Evolutionary conservation across 495 filamentous ascomycete species (phyloP).

Genomic region (Paragyromitra xinjiangensis): DNA sequence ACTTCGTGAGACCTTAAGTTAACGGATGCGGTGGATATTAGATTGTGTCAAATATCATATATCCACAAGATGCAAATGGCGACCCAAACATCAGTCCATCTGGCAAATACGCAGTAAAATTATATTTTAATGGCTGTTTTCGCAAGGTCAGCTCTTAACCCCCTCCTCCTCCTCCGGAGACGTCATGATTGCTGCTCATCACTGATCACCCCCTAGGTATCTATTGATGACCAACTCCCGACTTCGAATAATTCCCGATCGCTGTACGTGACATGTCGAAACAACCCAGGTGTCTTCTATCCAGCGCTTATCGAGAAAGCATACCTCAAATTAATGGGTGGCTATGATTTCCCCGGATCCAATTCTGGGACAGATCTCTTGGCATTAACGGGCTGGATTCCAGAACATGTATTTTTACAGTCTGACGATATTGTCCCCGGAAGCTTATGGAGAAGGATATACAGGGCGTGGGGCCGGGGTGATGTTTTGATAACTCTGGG

Average conservation of each 20-base stretch:
- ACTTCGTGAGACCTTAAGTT: constrained; percentile 47
- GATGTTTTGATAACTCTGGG: constrained; percentile 90
- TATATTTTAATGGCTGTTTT: constrained; percentile 94
- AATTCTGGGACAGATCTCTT: constrained; percentile 95
- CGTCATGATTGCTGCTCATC: constrained; percentile 13
- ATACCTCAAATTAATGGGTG: constrained; percentile 94
- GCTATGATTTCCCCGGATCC: constrained; percentile 98
- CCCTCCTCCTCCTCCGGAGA: background rate
- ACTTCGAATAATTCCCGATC: constrained; percentile 74
- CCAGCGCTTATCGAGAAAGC: constrained; percentile 97
- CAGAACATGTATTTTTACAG: constrained; percentile 91
- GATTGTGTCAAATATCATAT: constrained; percentile 74
- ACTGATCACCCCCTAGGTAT: constrained; percentile 62
- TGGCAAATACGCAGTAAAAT: constrained; percentile 89
- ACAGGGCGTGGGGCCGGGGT: constrained; percentile 74
- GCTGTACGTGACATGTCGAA: constrained; percentile 88
- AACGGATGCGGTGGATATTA: constrained; percentile 56
- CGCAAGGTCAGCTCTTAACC: constrained; percentile 63
- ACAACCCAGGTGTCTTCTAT: constrained; percentile 79
- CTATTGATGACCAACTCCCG: constrained; percentile 92
- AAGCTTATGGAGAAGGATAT: constrained; percentile 80
- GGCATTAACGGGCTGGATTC: constrained; percentile 93
- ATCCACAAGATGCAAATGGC: constrained; percentile 71
- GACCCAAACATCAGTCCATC: constrained; percentile 71
- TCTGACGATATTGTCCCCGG: constrained; percentile 77